Percentiles rank a stretch among this genome's conserved stretches.
Conservation (phyloP, 2,329 filamentous ascomycete species). For the Cadophora sp. region DNA sequence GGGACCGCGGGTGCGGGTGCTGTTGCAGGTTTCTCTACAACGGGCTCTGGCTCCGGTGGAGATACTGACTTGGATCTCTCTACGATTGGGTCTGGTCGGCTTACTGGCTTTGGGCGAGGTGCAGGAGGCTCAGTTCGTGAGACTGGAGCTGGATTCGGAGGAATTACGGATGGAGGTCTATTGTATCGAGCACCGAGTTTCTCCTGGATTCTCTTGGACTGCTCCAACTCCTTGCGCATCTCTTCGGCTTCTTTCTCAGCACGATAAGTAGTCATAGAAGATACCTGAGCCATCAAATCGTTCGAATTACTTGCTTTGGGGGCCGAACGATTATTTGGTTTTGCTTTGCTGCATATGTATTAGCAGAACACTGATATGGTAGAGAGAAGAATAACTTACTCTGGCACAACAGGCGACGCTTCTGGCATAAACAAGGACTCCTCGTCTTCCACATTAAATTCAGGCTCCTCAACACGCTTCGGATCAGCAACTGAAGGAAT, state of each 20-base stretch:
- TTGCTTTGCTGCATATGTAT: constrained; percentile 2
- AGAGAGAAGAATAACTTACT: not conserved
- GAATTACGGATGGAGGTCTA: not conserved
- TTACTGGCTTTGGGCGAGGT: not conserved
- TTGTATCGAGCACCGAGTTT: not conserved
- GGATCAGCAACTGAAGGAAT: not conserved
- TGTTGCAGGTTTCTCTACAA: not conserved
- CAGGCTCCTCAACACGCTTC: constrained; percentile 6
- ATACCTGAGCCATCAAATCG: not conserved
- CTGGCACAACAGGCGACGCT: constrained; percentile 4
- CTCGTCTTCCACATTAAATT: constrained; percentile 18
- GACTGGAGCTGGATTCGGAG: not conserved
- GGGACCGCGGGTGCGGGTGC: not conserved
- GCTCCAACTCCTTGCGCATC: constrained; percentile 1
- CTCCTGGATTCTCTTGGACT: not conserved
- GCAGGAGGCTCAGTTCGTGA: not conserved
- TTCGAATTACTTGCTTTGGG: not conserved
- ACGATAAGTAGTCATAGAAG: not conserved
- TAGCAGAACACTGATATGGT: not conserved
- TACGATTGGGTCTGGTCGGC: not conserved
- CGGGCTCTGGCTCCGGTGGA: not conserved
- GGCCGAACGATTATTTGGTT: not conserved
- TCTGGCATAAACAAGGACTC: constrained; percentile 31
- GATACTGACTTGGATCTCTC: not conserved
- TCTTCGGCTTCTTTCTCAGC: constrained; percentile 16